Evolutionary conservation across 108 stramenopile genomes (phyloP).

Genomic region (Skeletonema marinoi): DNA sequence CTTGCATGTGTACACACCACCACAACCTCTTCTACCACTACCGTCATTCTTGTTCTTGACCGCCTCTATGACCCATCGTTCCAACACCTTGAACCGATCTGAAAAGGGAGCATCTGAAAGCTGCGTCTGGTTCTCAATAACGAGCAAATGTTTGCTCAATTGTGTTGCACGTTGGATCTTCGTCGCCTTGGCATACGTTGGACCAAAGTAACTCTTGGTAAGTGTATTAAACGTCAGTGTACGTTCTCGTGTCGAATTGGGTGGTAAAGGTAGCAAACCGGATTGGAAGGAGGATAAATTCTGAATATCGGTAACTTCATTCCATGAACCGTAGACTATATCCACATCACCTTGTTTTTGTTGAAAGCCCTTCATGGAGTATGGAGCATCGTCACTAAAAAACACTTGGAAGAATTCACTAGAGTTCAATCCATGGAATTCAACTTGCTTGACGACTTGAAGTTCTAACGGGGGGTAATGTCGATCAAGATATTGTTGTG

Average conservation of each 20-base stretch:
- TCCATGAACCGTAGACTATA: slow-evolving; percentile 71
- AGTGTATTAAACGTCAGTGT: slow-evolving; percentile 67
- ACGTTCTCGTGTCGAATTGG: slow-evolving; percentile 43
- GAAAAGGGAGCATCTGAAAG: slow-evolving; percentile 76
- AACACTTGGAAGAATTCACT: slow-evolving; percentile 81
- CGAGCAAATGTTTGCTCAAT: slow-evolving; percentile 46
- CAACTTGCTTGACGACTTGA: slow-evolving; percentile 45
- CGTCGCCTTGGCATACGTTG: slow-evolving; percentile 72
- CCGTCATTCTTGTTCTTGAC: slow-evolving; percentile 10
- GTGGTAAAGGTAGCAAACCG: background rate
- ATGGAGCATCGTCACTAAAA: slow-evolving; percentile 80
- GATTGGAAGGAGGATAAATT: slow-evolving; percentile 8
- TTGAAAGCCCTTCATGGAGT: slow-evolving; percentile 77
- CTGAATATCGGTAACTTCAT: slow-evolving; percentile 7
- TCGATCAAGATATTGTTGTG: slow-evolving; percentile 5
- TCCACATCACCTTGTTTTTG: slow-evolving; percentile 69
- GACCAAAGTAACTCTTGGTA: slow-evolving; percentile 80
- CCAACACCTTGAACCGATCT: slow-evolving; percentile 73
- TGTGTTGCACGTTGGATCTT: slow-evolving; percentile 72
- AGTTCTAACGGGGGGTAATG: slow-evolving; percentile 57
- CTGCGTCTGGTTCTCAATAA: slow-evolving; percentile 69
- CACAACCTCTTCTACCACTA: background rate
- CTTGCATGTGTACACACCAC: slow-evolving; percentile 18
- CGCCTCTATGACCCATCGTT: slow-evolving; percentile 77
- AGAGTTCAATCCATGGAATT: slow-evolving; percentile 61